Conservation (phyloP, 2,329 filamentous ascomycete species). For the Colletotrichum karsti region DNA sequence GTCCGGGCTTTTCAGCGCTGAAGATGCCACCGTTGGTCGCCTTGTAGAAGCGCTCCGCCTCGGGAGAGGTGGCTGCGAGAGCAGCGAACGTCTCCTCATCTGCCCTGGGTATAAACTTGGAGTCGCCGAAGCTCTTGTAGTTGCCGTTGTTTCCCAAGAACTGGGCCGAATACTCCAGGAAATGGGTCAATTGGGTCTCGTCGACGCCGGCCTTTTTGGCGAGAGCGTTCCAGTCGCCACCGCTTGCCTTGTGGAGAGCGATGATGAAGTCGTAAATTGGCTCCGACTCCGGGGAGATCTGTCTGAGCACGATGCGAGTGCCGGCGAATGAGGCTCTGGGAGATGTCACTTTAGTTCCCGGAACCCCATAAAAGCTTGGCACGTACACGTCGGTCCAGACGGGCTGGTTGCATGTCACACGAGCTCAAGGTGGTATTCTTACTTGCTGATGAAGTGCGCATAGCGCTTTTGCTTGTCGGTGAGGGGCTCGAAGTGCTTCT, state of each 20-base stretch:
- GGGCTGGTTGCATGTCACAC: not conserved
- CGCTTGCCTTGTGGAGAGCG: slow-evolving; percentile 70
- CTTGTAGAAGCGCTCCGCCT: slow-evolving; percentile 71
- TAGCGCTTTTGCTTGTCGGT: slow-evolving; percentile 84
- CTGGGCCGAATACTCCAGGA: slow-evolving; percentile 80
- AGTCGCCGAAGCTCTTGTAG: slow-evolving; percentile 88
- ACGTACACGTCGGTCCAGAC: not conserved
- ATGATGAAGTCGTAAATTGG: slow-evolving; percentile 84
- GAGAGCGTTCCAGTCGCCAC: slow-evolving; percentile 76
- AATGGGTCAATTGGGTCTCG: slow-evolving; percentile 70
- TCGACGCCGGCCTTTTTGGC: slow-evolving; percentile 71
- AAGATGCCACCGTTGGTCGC: slow-evolving; percentile 78
- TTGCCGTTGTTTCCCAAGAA: slow-evolving; percentile 85
- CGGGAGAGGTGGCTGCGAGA: slow-evolving; percentile 67
- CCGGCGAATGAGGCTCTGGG: slow-evolving; percentile 79
- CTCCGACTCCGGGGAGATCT: slow-evolving; percentile 84
- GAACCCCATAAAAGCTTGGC: slow-evolving; percentile 15
- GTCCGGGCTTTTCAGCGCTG: slow-evolving; percentile 66
- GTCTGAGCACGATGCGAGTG: slow-evolving; percentile 80
- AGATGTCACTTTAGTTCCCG: slow-evolving; percentile 22
- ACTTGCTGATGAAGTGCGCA: slow-evolving; percentile 89
- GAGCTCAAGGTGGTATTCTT: slow-evolving; percentile 36
- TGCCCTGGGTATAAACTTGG: slow-evolving; percentile 82
- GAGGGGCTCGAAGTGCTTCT: slow-evolving; percentile 88
- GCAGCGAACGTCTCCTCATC: slow-evolving; percentile 70